A percentile compares a stretch with the other conserved stretches of the same genome.
phyloP scores from a whole-genome alignment of 495 filamentous ascomycete genomes.

The Stereocaulon alpinum region DNA sequence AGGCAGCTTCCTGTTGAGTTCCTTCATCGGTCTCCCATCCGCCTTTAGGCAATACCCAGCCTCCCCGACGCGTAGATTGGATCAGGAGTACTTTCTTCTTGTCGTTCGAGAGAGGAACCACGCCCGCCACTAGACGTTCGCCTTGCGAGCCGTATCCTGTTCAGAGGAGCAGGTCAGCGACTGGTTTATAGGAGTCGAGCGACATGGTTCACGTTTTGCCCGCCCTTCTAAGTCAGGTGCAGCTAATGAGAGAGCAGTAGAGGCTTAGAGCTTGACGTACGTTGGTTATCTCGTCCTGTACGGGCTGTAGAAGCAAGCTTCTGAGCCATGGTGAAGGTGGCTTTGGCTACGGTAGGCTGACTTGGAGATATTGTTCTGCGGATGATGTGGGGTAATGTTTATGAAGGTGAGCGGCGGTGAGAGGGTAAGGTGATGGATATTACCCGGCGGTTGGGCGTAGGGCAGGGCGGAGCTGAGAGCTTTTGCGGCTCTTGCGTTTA shows the following conservation, averaged over 20 bases:
- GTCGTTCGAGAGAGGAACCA: conserved; percentile 71
- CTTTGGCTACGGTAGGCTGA: neutral
- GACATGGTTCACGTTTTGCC: neutral
- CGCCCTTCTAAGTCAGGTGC: neutral
- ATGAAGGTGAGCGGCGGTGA: neutral
- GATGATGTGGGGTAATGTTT: neutral
- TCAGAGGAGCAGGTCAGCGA: conserved; percentile 6
- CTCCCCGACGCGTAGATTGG: conserved; percentile 74
- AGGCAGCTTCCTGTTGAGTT: conserved; percentile 54
- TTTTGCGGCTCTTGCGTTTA: neutral
- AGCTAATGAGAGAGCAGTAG: neutral
- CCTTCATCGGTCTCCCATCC: conserved; percentile 94
- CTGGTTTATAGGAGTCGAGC: neutral
- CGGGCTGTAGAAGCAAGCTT: conserved; percentile 34
- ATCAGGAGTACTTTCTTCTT: conserved; percentile 81
- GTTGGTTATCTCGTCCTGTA: conserved; percentile 40
- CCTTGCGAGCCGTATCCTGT: conserved; percentile 84
- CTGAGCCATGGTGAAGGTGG: conserved; percentile 20
- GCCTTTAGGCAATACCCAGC: conserved; percentile 96
- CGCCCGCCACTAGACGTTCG: conserved; percentile 88
- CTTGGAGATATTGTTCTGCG: neutral
- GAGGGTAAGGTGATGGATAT: neutral
- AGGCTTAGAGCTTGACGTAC: conserved; percentile 26
- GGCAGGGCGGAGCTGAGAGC: neutral
- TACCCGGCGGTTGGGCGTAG: neutral